phyloP scores from a whole-genome alignment of 257 asterid species.

The Craterostigma plantagineum region DNA sequence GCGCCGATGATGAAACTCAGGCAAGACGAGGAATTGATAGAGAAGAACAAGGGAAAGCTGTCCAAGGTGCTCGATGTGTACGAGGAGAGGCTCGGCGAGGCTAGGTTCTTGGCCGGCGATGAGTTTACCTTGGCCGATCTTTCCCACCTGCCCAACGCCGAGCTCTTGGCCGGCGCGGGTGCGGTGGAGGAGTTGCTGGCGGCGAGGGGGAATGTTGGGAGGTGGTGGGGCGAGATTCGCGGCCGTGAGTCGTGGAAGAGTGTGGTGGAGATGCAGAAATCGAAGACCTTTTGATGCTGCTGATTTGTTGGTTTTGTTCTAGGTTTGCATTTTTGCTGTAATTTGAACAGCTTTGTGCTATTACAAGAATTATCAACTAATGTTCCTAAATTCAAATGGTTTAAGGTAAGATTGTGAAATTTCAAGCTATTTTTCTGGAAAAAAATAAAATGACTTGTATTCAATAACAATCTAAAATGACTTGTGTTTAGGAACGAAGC shows the following conservation, averaged over 20 bases:
- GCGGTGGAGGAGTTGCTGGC: slow-evolving; percentile 29
- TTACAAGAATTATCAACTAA: too few relatives aligned
- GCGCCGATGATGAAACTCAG: slow-evolving; percentile 63
- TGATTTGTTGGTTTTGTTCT: too few relatives aligned
- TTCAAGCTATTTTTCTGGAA: too few relatives aligned
- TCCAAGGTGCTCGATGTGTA: slow-evolving; percentile 69
- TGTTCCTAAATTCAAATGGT: too few relatives aligned
- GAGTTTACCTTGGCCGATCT: slow-evolving; percentile 74
- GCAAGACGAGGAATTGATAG: slow-evolving; percentile 48
- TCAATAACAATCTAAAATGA: too few relatives aligned
- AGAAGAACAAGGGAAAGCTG: slow-evolving; percentile 52
- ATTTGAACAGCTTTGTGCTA: too few relatives aligned
- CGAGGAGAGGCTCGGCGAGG: slow-evolving; percentile 56
- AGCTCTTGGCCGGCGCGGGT: slow-evolving; percentile 30
- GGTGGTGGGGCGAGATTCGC: slow-evolving; percentile 84
- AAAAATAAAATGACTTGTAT: too few relatives aligned
- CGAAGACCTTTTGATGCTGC: too few relatives aligned
- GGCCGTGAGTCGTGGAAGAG: slow-evolving; percentile 54
- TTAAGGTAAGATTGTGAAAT: too few relatives aligned
- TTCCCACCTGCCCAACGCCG: slow-evolving; percentile 56
- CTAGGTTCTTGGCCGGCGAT: slow-evolving; percentile 56
- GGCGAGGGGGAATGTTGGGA: slow-evolving; percentile 48
- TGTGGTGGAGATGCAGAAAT: too few relatives aligned
- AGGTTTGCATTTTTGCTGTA: too few relatives aligned
- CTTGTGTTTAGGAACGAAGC: too few relatives aligned